A percentile compares a stretch with the other conserved stretches of the same genome.
Evolutionary conservation across 768 basidiomycete species (phyloP).

Genomic region (Lactarius trivialis): DNA sequence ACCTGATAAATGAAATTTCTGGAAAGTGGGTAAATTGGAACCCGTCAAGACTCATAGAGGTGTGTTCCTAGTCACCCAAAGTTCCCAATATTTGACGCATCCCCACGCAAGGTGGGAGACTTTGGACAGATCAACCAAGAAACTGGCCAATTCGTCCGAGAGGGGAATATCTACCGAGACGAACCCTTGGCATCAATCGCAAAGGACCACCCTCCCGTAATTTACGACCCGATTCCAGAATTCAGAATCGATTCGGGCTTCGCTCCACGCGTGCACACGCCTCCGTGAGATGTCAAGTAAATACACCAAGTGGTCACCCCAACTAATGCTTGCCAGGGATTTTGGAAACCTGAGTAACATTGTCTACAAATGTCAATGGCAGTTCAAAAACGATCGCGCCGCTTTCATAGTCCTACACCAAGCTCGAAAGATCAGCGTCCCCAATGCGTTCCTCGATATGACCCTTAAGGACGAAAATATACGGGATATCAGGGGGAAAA

Average conservation of each 20-base stretch:
- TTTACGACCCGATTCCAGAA: constrained; percentile 5
- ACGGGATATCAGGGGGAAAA: constrained; percentile 10
- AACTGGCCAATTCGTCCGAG: constrained; percentile 9
- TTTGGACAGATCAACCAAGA: constrained; percentile 8
- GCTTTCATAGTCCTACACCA: constrained; percentile 10
- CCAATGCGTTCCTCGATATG: constrained; percentile 4
- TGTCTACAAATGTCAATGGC: constrained; percentile 14
- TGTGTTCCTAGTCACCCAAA: background rate
- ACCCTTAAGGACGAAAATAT: constrained; percentile 1
- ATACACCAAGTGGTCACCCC: background rate
- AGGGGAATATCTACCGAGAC: constrained; percentile 18
- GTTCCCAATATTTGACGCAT: background rate
- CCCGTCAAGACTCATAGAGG: constrained; percentile 8
- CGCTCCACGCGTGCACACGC: background rate
- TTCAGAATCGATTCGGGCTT: constrained; percentile 7
- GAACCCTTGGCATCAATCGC: constrained; percentile 9
- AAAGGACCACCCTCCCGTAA: constrained; percentile 10
- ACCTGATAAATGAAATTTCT: constrained; percentile 10
- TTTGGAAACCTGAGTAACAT: constrained; percentile 5
- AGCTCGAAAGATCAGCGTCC: constrained; percentile 10
- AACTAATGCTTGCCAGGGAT: constrained; percentile 2
- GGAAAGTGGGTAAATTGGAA: constrained; percentile 14
- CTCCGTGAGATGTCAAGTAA: constrained; percentile 4
- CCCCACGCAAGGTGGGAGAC: constrained; percentile 12
- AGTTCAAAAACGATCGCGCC: constrained; percentile 2